Evolutionary conservation across 768 basidiomycete species (phyloP).

Genomic region (Mycena venus): DNA sequence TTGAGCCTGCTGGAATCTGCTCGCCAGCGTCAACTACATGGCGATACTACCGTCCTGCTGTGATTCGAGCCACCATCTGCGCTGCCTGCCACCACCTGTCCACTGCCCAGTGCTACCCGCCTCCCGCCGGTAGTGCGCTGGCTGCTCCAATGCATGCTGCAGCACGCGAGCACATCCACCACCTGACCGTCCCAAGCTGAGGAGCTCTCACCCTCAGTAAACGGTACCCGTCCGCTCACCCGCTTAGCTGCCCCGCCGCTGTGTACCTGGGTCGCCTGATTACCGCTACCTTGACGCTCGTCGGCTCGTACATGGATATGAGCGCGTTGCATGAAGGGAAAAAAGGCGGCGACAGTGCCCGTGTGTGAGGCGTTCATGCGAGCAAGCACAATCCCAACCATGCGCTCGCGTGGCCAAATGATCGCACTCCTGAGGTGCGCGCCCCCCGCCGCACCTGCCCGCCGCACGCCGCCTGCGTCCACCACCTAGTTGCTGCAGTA

Average conservation of each 20-base stretch:
- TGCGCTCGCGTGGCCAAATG: neutral
- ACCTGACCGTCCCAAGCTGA: neutral
- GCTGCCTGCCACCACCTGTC: neutral
- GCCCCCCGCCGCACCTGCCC: too few relatives aligned
- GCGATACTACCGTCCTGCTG: neutral
- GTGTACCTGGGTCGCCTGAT: too few relatives aligned
- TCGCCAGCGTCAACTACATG: neutral
- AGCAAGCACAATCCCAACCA: neutral
- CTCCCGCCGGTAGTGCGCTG: too few relatives aligned
- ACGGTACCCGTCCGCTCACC: too few relatives aligned
- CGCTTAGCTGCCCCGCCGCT: too few relatives aligned
- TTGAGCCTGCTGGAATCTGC: too few relatives aligned
- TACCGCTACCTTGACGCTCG: neutral
- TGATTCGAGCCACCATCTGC: neutral
- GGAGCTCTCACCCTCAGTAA: too few relatives aligned
- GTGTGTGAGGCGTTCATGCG: neutral
- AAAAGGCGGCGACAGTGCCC: neutral
- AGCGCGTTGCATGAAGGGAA: neutral
- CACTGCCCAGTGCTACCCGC: too few relatives aligned
- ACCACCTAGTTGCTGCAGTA: too few relatives aligned
- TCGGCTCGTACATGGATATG: neutral
- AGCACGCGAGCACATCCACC: too few relatives aligned
- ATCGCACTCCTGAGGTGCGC: neutral
- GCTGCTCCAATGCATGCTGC: neutral
- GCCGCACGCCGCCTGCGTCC: too few relatives aligned